A percentile compares a stretch with the other conserved stretches of the same genome.
Conservation (phyloP, 495 filamentous ascomycete species). For the Bombardia bombarda region DNA sequence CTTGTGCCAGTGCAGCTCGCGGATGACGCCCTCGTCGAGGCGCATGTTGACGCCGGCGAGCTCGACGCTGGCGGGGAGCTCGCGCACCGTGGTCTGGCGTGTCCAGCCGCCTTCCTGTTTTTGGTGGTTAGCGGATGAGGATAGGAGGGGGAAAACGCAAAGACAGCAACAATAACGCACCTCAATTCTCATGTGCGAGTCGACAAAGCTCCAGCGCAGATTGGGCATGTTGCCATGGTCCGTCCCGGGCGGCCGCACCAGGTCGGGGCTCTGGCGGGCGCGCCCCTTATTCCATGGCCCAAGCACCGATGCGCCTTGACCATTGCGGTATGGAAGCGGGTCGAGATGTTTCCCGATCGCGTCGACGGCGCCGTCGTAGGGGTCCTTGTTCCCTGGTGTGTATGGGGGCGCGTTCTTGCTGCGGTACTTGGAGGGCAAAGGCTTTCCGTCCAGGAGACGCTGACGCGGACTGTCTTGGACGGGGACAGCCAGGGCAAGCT, state of each 20-base stretch:
- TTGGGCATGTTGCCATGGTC: constrained; percentile 55
- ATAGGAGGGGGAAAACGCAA: no score
- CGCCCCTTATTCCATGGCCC: constrained; percentile 59
- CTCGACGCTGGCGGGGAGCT: constrained; percentile 54
- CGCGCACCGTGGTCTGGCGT: constrained; percentile 54
- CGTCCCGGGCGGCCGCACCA: constrained; percentile 56
- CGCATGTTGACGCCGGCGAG: constrained; percentile 80
- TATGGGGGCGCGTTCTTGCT: constrained; percentile 28
- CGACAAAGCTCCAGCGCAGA: constrained; percentile 61
- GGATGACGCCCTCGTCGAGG: constrained; percentile 55
- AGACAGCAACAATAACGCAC: no score
- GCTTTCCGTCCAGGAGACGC: not conserved
- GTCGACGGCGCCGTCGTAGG: constrained; percentile 44
- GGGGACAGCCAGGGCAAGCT: not conserved
- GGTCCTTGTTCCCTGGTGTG: constrained; percentile 34
- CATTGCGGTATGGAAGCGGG: constrained; percentile 59
- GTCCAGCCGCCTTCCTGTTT: constrained; percentile 57
- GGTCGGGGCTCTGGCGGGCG: constrained; percentile 54
- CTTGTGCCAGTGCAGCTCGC: constrained; percentile 69
- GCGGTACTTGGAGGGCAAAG: not conserved
- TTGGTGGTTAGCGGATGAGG: no score
- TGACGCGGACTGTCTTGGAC: not conserved
- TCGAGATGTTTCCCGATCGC: constrained; percentile 47
- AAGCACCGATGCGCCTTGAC: constrained; percentile 51
- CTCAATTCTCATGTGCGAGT: constrained; percentile 60